These are phyloP conservation scores for Porpolomopsis calyptriformis DNA, from an alignment of 768 basidiomycete genomes.

Conservation along the genomic window DNA sequence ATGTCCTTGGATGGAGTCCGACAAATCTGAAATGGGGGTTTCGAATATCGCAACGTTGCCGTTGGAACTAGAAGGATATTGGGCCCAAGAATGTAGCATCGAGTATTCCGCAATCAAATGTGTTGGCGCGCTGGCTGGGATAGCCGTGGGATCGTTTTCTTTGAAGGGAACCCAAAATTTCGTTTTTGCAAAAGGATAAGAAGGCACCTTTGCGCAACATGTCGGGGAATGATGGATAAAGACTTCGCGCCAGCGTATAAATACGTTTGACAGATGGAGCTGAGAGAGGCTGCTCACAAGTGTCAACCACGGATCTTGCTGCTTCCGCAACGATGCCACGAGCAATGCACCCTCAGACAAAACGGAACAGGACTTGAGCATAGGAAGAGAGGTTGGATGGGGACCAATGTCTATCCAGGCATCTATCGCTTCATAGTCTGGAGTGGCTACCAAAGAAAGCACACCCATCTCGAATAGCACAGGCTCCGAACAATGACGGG, in stretches of 20 bases:
- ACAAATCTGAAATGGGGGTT: constrained; percentile 37
- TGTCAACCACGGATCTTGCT: constrained; percentile 33
- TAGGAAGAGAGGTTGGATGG: constrained; percentile 44
- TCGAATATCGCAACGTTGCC: constrained; percentile 37
- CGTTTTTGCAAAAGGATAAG: constrained; percentile 49
- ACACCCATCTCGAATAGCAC: constrained; percentile 47
- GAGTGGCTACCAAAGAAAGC: constrained; percentile 24
- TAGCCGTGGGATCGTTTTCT: background rate
- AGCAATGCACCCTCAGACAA: constrained; percentile 25
- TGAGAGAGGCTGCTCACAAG: constrained; percentile 36
- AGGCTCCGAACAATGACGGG: constrained; percentile 46
- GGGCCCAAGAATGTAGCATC: constrained; percentile 32
- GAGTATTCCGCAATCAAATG: constrained; percentile 18
- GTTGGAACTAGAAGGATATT: constrained; percentile 29
- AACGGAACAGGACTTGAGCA: constrained; percentile 36
- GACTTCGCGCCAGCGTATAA: constrained; percentile 44
- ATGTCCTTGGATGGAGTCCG: constrained; percentile 42
- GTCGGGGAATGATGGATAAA: constrained; percentile 35
- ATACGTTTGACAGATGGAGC: constrained; percentile 33
- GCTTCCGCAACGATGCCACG: constrained; percentile 41
- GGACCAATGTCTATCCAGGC: constrained; percentile 64
- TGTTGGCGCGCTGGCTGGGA: background rate
- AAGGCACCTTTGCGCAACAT: constrained; percentile 43
- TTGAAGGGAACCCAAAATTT: constrained; percentile 48
- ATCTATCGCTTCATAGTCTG: constrained; percentile 21